Evolutionary conservation across 2,329 filamentous ascomycete species (phyloP).

Genomic region (Phialocephala sp.): DNA sequence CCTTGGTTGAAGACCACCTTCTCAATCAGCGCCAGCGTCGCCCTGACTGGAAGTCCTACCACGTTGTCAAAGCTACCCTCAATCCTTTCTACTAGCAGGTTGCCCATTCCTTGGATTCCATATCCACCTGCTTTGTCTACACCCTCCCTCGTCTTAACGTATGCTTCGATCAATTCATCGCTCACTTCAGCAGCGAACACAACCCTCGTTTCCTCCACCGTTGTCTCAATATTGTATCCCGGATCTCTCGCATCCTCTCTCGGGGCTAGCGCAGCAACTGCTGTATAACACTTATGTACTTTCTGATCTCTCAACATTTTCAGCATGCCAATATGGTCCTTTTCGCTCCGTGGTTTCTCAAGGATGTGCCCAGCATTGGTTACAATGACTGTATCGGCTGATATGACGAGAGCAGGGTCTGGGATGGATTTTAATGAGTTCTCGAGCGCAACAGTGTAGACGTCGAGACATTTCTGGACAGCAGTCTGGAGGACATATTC

Average conservation of each 20-base stretch:
- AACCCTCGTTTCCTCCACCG: conserved; percentile 92
- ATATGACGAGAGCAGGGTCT: conserved; percentile 85
- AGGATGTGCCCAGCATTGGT: conserved; percentile 76
- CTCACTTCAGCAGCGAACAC: conserved; percentile 76
- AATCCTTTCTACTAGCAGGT: conserved; percentile 85
- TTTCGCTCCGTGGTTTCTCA: conserved; percentile 86
- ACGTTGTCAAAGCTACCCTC: conserved; percentile 95
- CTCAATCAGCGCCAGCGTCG: conserved; percentile 82
- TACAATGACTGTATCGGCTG: conserved; percentile 90
- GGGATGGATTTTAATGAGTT: conserved; percentile 46
- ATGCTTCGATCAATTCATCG: conserved; percentile 85
- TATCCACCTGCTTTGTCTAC: conserved; percentile 97
- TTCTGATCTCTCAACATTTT: conserved; percentile 78
- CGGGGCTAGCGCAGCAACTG: conserved; percentile 83
- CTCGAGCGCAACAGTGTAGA: conserved; percentile 52
- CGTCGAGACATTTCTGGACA: conserved; percentile 78
- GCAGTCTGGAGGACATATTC: conserved; percentile 93
- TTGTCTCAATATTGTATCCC: conserved; percentile 80
- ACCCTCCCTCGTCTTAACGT: conserved; percentile 86
- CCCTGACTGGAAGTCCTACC: conserved; percentile 83
- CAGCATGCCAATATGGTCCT: conserved; percentile 84
- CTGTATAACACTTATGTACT: conserved; percentile 83
- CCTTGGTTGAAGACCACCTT: conserved; percentile 81
- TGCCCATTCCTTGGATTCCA: conserved; percentile 87
- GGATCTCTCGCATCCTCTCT: conserved; percentile 80